Evolutionary conservation across 169 alveolate species (phyloP).

Genomic region (Plasmodium gallinaceum): DNA sequence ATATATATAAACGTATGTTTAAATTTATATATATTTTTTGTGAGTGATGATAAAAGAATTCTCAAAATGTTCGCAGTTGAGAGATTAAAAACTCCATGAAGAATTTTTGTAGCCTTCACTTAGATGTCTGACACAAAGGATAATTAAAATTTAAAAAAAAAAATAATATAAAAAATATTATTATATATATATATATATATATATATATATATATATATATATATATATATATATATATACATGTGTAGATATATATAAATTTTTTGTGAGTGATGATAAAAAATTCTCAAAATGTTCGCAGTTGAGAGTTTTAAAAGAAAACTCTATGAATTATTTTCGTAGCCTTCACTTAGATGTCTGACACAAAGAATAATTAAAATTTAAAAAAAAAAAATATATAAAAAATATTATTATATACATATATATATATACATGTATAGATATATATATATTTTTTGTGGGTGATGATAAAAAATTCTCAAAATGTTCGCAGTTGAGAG

Average conservation of each 20-base stretch:
- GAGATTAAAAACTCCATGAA: slow-evolving; percentile 45
- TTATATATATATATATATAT: background rate
- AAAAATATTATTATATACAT: no score
- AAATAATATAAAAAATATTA: no score
- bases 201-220: background rate
- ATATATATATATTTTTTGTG: no score
- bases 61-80: slow-evolving; percentile 76
- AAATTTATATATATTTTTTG: no score
- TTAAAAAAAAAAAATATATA: background rate
- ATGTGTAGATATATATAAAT: background rate
- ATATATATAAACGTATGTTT: no score
- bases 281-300: slow-evolving; percentile 66
- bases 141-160: no score
- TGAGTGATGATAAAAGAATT: background rate
- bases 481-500: slow-evolving; percentile 75
- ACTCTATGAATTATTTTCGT: slow-evolving; percentile 28
- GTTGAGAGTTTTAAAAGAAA: slow-evolving; percentile 24
- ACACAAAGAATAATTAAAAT: slow-evolving; percentile 6
- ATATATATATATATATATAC: background rate
- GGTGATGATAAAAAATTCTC: slow-evolving; percentile 56
- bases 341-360: slow-evolving; percentile 79
- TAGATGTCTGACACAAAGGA: slow-evolving; percentile 69
- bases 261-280: slow-evolving; percentile 58
- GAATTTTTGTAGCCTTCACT: slow-evolving; percentile 67
- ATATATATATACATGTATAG: no score